A percentile compares a stretch with the other conserved stretches of the same genome.
Evolutionary conservation across 495 filamentous ascomycete genomes (phyloP).

Genomic region (Penicillium nucicola): DNA sequence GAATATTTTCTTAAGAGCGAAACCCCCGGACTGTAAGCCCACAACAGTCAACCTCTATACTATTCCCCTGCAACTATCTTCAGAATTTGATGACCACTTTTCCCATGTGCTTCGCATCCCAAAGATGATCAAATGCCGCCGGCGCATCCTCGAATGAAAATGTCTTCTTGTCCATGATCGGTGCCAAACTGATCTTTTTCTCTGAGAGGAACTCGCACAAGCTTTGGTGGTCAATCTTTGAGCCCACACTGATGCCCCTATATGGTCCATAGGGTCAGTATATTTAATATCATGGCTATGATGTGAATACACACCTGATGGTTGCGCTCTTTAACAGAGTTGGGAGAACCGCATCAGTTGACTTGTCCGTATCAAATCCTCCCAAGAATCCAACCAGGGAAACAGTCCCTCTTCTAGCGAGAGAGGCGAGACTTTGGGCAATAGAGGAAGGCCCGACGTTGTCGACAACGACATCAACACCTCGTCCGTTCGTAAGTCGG

Average conservation of each 20-base stretch:
- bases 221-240: constrained; percentile 19
- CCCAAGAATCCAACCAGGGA: constrained; percentile 7
- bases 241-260: constrained; percentile 26
- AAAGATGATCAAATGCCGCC: constrained; percentile 27
- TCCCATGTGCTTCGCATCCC: constrained; percentile 25
- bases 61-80: background rate
- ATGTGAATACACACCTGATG: background rate
- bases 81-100: constrained; percentile 26
- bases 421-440: background rate
- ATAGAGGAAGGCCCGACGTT: background rate
- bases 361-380: background rate
- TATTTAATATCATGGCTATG: too few species aligned
- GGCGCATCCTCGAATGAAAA: constrained; percentile 27
- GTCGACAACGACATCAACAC: constrained; percentile 25
- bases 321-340: background rate
- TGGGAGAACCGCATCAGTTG: background rate
- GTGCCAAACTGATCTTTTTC: constrained; percentile 18
- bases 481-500: constrained; percentile 23
- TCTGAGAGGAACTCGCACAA: constrained; percentile 26
- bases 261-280: background rate
- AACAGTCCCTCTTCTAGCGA: constrained; percentile 1
- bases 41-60: too few species aligned
- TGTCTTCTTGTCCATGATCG: constrained; percentile 13
- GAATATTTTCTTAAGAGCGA: background rate
- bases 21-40: too few species aligned